Percentiles rank a stretch among this genome's conserved stretches.
These are phyloP conservation scores for Pseudogymnoascus destructans DNA, from an alignment of 2,329 filamentous ascomycete species.

Conservation along the genomic window DNA sequence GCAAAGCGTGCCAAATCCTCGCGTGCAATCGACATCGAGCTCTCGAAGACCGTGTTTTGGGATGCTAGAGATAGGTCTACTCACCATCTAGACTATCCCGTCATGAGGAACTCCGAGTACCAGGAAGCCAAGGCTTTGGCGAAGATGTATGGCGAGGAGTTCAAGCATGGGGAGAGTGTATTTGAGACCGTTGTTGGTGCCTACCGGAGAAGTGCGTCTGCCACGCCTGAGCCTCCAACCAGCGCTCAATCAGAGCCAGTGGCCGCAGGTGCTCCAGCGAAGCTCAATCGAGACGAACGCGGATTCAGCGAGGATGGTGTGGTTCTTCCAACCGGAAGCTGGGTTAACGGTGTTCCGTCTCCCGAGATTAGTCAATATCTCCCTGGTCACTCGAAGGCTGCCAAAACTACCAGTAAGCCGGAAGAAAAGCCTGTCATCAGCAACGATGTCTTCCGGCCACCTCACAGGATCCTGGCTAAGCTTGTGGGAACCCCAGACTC, in stretches of 20 bases:
- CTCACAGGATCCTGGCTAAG: slow-evolving; percentile 44
- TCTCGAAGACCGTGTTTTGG: slow-evolving; percentile 47
- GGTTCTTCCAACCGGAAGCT: neutral
- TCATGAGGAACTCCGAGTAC: slow-evolving; percentile 48
- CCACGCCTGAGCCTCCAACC: slow-evolving; percentile 14
- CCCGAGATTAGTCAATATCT: slow-evolving; percentile 1
- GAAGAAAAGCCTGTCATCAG: neutral
- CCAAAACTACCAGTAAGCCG: neutral
- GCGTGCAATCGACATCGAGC: slow-evolving; percentile 44
- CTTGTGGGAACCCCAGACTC: slow-evolving; percentile 56
- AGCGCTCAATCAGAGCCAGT: slow-evolving; percentile 21
- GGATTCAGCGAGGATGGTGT: slow-evolving; percentile 14
- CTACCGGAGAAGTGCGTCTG: slow-evolving; percentile 17
- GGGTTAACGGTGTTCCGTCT: slow-evolving; percentile 5
- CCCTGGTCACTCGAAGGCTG: neutral
- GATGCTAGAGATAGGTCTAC: slow-evolving; percentile 38
- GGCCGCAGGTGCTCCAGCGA: slow-evolving; percentile 16
- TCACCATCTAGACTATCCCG: slow-evolving; percentile 49
- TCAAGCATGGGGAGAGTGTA: slow-evolving; percentile 39
- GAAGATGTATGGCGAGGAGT: slow-evolving; percentile 36
- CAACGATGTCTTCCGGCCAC: slow-evolving; percentile 19
- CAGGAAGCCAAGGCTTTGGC: slow-evolving; percentile 43
- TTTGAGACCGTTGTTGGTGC: slow-evolving; percentile 22
- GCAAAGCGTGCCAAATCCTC: slow-evolving; percentile 38
- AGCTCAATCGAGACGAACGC: slow-evolving; percentile 24